Evolutionary conservation across 2,329 filamentous ascomycete species (phyloP), one percentile per base, ranked within the genome.

Genomic region (Colletotrichum sp.): DNA sequence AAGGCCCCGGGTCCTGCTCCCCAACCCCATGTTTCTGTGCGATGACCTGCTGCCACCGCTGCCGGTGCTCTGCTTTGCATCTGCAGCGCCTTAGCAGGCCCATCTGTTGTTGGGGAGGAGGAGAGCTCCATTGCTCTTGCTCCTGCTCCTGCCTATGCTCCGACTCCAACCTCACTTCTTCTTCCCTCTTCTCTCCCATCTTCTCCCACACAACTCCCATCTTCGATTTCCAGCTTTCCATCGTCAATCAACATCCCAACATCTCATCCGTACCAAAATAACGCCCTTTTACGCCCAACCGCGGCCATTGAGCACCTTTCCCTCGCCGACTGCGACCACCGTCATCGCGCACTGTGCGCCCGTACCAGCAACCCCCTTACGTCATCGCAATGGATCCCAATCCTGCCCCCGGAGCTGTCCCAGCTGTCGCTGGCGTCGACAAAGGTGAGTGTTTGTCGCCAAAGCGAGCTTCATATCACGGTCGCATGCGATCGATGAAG

Each of bases 361-460:
- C 15, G 52, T 30, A 75, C 8, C 24, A 52, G 44, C 44, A 65
- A 49, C 26, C 24, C 34, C 59, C 26, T 80, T 82, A 83, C 83
- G 83, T 84, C 82, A 84, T 84, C 81, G 80, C 80, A 72, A 84
- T 84, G 83, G 80, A 83, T 68, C 79, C 81, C 75, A 82, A 57
- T 78, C 75, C 77, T 59, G 72, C 49, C 34, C 55, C 71, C 67
- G 75, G 65, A 76, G 60, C 75, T 72, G 69, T 64, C 34, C 79
- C 71, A 72, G 78, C 77, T 77, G 79, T 79, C 64, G 76, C 59
- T 49, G 69, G 69, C 77, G 78, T 81, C 79, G 78, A 80, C 28
- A 82, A 83, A 82, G 82, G 82, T 83, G 82, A 72, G 76, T 49
- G 28, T 63, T 16, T 32, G 32, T 55, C 72, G 36, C 55, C 68